Evolutionary conservation across 208 protist species (phyloP).

Genomic region (Naegleria lovaniensis): DNA sequence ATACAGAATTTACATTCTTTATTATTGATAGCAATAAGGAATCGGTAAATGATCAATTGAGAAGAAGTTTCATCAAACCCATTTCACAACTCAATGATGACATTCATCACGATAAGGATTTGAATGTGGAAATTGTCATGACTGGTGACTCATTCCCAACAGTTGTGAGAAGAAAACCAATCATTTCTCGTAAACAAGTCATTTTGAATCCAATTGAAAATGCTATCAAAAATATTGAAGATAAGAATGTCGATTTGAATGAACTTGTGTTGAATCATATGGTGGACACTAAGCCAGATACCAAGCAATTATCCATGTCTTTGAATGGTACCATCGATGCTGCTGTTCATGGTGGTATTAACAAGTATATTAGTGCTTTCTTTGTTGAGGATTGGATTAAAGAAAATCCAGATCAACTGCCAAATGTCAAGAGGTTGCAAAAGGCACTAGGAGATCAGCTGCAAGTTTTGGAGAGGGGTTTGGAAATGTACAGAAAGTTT

Average conservation of each 20-base stretch:
- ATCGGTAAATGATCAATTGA: not conserved
- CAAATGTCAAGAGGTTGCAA: slow-evolving; percentile 20
- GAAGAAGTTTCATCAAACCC: not conserved
- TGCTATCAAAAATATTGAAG: slow-evolving; percentile 26
- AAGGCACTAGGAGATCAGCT: not conserved
- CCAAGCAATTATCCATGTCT: not conserved
- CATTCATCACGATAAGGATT: not conserved
- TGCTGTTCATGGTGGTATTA: slow-evolving; percentile 40
- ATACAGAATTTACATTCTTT: not conserved
- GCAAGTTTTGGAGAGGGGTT: not conserved
- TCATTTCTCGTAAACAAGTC: not conserved
- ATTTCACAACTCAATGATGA: not conserved
- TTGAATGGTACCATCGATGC: slow-evolving; percentile 42
- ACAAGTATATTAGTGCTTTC: slow-evolving; percentile 33
- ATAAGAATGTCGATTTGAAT: slow-evolving; percentile 33
- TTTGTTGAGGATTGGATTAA: slow-evolving; percentile 20
- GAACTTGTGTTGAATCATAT: slow-evolving; percentile 23
- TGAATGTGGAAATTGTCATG: not conserved
- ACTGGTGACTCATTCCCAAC: slow-evolving; percentile 14
- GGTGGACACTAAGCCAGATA: not conserved
- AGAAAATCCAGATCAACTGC: slow-evolving; percentile 24
- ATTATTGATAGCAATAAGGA: not conserved
- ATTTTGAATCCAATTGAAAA: slow-evolving; percentile 30
- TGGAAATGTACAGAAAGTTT: not conserved
- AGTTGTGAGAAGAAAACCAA: not conserved